Evolutionary conservation across 2,329 filamentous ascomycete genomes (phyloP), one percentile per base, ranked within the genome.

Genomic region (Aspergillus pseudoglaucus): DNA sequence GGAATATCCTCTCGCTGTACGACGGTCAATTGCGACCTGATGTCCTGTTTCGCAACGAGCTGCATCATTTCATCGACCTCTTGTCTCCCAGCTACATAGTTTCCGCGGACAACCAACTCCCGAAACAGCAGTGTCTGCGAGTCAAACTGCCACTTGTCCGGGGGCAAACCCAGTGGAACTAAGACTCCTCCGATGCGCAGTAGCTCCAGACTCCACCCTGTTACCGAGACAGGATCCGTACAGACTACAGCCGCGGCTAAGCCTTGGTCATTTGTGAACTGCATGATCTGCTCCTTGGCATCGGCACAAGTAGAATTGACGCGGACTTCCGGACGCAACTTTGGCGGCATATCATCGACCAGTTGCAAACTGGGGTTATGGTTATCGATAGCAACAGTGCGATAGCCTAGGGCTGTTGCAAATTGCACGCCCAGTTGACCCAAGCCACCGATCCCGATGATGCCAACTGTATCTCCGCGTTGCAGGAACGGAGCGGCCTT

Each of bases 341-440:
- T 14, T 6, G 5, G 10, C 8, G 49, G 33, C 3, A 46, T 18
- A 6, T 42, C 27, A 4, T 32, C 7, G 4, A 47, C 40, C 1
- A 53, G 27, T 23, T 52, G 39, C 9, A 45, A 35, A 17, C 47
- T 50, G n/a, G 42, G 35, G 1, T 27, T 15, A 5, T 43, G 43
- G 18, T 52, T 52, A 23, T 53, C 47, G 3, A 53, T 50, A 5
- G 52, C 49, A 22, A 54, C 44, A 3, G 45, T 44, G 25, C 33
- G 40, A 18, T 52, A 47, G 14, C 47, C 50, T 18, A 44, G 37
- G 3, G 44, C 47, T 15, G 33, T 44, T n/a, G 49, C 50, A 25
- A 53, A 48, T 30, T 53, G 49, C n/a, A 53, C 23, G 7, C 46
- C 52, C n/a, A 53, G 41, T n/a, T 41, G 22, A 8, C 52, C 52